phyloP scores from a whole-genome alignment of 2,329 filamentous ascomycete species.

The Epichloe amarillans region DNA sequence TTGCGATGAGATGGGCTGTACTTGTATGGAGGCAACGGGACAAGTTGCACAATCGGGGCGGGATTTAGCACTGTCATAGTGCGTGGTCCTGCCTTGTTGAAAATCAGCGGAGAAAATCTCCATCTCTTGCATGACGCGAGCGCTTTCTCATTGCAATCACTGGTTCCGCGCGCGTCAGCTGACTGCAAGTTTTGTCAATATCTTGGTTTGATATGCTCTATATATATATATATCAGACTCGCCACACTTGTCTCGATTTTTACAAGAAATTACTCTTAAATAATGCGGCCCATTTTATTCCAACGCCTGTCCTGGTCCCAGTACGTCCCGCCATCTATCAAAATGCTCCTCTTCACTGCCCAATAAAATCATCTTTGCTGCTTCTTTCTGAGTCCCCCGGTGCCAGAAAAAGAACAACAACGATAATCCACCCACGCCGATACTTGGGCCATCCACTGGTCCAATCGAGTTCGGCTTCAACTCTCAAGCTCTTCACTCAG shows the following conservation, averaged over 20 bases:
- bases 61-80: background rate
- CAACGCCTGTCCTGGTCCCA: constrained; percentile 7
- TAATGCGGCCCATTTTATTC: constrained; percentile 5
- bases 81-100: background rate
- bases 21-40: background rate
- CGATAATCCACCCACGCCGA: background rate
- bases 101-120: background rate
- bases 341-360: constrained; percentile 2
- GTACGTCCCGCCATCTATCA: background rate
- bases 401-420: background rate
- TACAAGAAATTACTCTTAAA: background rate
- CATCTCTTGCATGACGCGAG: background rate
- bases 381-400: background rate
- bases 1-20: background rate
- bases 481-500: constrained; percentile 37
- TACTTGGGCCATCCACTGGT: background rate
- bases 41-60: background rate
- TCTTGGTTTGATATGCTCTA: no score
- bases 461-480: constrained; percentile 4
- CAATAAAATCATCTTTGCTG: background rate
- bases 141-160: background rate
- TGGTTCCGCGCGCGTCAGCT: no score
- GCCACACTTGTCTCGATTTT: background rate
- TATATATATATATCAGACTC: no score
- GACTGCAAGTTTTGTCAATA: no score